Base-by-base conservation (phyloP, 106 monocot species). In the Acanthochlamys bracteata region DNA sequence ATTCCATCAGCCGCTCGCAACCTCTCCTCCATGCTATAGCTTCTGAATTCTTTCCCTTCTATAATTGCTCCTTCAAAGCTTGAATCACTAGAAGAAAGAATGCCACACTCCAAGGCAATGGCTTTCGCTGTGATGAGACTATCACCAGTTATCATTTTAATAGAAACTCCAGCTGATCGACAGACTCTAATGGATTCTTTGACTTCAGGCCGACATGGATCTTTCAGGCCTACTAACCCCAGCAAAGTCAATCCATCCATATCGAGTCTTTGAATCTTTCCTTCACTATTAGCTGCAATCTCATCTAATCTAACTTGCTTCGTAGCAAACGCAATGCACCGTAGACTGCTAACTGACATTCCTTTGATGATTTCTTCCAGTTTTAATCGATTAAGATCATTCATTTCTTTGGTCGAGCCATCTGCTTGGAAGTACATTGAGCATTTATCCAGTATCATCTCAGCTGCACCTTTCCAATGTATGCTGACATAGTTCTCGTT, bases 241-340 rank as follows among this genome's bases (percentile, higher is more conserved):
- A 81, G 57, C 63, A 81, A 25, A 24, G 69, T 67, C 2, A 81
- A 55, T 7, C 59, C 69, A 7, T 72, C 71, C 22, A 71, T 75
- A 6, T 59, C 62, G 63, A 80, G 52, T 25, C 57, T 71, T 6
- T 39, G 10, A 13, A 46, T 20, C 13, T 61, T 64, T n/a, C 13
- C 43, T 14, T 41, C 53, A 54, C 19, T 59, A 25, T 71, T 24
- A 42, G 1, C 63, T 13, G 24, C 13, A 23, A 67, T 43, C 21
- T 24, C 61, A 27, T 59, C 52, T 20, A 58, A 49, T n/a, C n/a
- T n/a, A 1, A 61, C 7, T 4, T 71, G 7, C 60, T 71, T 76
- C 51, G 49, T 72, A 8, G 81, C 81, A 14, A 76, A 76, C 9
- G 76, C 81, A 25, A 81, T 68, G 76, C 81, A 81, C n/a, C 76